Percentiles rank a stretch among this genome's conserved stretches.
phyloP scores from a whole-genome alignment of 306 rosid genomes.

The Senna siamea region DNA sequence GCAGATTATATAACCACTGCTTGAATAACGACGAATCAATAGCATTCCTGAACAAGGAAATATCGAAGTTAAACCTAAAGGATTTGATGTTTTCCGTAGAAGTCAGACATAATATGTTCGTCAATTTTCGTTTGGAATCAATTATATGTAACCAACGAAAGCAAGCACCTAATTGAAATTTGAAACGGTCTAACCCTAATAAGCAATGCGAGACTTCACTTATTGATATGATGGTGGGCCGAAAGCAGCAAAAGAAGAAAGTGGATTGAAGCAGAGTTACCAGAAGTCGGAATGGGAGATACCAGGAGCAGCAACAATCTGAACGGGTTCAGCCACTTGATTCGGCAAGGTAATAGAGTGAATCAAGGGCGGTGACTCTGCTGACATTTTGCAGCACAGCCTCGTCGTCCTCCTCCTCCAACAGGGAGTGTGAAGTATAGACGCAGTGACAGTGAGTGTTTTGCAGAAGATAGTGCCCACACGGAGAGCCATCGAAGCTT shows the following conservation, averaged over 20 bases:
- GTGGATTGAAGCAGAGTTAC: slow-evolving; percentile 35
- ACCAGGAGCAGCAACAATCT: slow-evolving; percentile 71
- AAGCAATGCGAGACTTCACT: neutral
- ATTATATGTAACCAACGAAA: neutral
- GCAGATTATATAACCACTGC: slow-evolving; percentile 82
- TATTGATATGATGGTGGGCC: neutral
- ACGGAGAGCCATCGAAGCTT: slow-evolving; percentile 40
- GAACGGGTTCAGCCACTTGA: slow-evolving; percentile 65
- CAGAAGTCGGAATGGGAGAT: slow-evolving; percentile 76
- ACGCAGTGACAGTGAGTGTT: slow-evolving; percentile 23
- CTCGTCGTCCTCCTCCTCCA: slow-evolving; percentile 24
- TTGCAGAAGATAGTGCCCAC: slow-evolving; percentile 33
- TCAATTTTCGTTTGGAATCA: neutral
- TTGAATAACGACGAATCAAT: slow-evolving; percentile 81
- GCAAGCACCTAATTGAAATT: neutral
- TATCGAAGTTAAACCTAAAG: slow-evolving; percentile 8
- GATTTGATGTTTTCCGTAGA: neutral
- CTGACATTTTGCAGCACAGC: slow-evolving; percentile 62
- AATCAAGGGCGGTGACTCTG: slow-evolving; percentile 51
- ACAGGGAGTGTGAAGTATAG: slow-evolving; percentile 8
- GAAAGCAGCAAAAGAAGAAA: neutral
- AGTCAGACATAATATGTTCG: neutral
- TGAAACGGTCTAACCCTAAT: neutral
- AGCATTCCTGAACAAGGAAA: slow-evolving; percentile 65
- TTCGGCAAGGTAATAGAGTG: slow-evolving; percentile 64